phyloP scores from a whole-genome alignment of 2,329 filamentous ascomycete genomes.

The Calcarisporium arbuscula region DNA sequence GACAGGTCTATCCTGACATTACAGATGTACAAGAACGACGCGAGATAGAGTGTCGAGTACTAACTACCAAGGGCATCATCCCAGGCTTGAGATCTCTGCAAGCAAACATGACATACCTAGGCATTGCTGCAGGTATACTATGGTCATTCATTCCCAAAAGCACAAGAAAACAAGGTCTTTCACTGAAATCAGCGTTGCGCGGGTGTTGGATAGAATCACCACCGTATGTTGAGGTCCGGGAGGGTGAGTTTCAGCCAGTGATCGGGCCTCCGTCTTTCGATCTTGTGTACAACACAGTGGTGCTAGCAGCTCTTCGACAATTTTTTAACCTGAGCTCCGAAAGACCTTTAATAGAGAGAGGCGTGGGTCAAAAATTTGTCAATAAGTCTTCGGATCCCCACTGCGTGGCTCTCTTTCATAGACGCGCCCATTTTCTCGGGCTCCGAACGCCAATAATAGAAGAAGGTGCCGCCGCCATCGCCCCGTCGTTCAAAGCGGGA shows the following conservation, averaged over 20 bases:
- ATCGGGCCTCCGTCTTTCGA: constrained; percentile 9
- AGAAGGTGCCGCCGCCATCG: neutral
- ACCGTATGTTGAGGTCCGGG: constrained; percentile 10
- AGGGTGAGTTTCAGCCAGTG: constrained; percentile 9
- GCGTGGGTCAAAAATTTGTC: constrained; percentile 2
- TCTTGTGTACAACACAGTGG: constrained; percentile 8
- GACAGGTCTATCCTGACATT: neutral
- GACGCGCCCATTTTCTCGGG: constrained; percentile 9
- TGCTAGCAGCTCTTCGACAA: constrained; percentile 10
- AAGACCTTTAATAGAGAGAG: constrained; percentile 5
- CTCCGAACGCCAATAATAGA: constrained; percentile 5
- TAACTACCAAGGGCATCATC: neutral
- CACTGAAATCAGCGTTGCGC: constrained; percentile 2
- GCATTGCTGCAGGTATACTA: constrained; percentile 3
- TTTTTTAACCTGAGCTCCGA: constrained; percentile 9
- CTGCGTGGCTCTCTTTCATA: constrained; percentile 6
- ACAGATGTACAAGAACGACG: neutral
- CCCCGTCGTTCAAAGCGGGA: neutral
- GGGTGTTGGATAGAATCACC: constrained; percentile 4
- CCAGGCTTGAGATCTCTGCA: constrained; percentile 2
- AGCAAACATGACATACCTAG: constrained; percentile 2
- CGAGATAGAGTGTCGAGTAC: neutral
- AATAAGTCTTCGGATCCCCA: constrained; percentile 2
- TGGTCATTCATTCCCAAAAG: constrained; percentile 6
- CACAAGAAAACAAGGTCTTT: constrained; percentile 4